Conservation (phyloP, 495 filamentous ascomycete genomes). For the Penicillium pancosmium region DNA sequence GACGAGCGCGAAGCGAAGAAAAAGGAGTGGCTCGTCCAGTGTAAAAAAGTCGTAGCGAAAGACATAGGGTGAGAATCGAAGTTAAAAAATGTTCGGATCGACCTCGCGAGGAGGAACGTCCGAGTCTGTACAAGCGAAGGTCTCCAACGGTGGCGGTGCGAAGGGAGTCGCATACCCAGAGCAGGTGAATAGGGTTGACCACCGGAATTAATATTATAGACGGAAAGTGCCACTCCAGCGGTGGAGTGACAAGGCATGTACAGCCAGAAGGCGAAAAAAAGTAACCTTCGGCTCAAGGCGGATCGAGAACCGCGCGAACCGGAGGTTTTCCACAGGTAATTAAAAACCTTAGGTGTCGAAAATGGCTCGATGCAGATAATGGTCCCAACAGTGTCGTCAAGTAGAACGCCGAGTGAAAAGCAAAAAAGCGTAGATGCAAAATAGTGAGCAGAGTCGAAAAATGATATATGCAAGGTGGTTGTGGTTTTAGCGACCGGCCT, state of each 20-base stretch:
- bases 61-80: constrained; percentile 42
- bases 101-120: constrained; percentile 11
- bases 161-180: constrained; percentile 21
- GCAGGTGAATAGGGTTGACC: constrained; percentile 24
- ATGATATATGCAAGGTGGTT: constrained; percentile 29
- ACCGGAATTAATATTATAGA: constrained; percentile 52
- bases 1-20: constrained; percentile 38
- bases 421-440: constrained; percentile 33
- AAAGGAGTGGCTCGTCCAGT: constrained; percentile 38
- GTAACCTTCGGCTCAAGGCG: constrained; percentile 30
- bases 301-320: constrained; percentile 21
- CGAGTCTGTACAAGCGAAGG: constrained; percentile 48
- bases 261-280: constrained; percentile 34
- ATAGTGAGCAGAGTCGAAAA: constrained; percentile 24
- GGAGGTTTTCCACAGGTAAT: constrained; percentile 26
- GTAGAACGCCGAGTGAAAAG: constrained; percentile 18
- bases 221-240: constrained; percentile 29
- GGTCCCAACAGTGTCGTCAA: constrained; percentile 45
- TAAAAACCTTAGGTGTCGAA: constrained; percentile 50
- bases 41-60: constrained; percentile 42
- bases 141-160: constrained; percentile 35
- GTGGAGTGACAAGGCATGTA: constrained; percentile 35
- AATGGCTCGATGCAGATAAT: constrained; percentile 49
- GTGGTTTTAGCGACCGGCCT: constrained; percentile 45
- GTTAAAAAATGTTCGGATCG: constrained; percentile 21